These are phyloP conservation scores for Panellus pusillus DNA, from an alignment of 768 basidiomycete genomes.

Conservation along the genomic window DNA sequence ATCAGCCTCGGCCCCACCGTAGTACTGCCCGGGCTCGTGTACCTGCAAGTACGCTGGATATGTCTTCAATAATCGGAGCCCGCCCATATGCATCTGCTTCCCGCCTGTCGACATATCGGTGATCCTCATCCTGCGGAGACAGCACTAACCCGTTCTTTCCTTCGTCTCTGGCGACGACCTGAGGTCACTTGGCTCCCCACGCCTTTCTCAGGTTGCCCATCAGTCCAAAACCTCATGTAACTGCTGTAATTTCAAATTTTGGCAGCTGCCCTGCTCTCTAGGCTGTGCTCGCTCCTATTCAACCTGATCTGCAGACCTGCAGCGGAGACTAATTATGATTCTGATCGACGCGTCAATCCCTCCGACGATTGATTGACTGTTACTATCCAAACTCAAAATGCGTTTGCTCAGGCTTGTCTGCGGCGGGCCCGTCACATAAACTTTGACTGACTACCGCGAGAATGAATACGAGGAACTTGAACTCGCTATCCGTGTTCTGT, in stretches of 20 bases:
- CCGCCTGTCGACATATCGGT: slow-evolving; percentile 5
- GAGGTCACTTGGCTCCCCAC: slow-evolving; percentile 7
- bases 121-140: slow-evolving; percentile 5
- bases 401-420: not conserved
- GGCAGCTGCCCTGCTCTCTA: slow-evolving; percentile 4
- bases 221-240: slow-evolving; percentile 11
- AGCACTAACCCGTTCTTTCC: slow-evolving; percentile 2
- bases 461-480: too few species aligned
- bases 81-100: slow-evolving; percentile 1
- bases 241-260: slow-evolving; percentile 4
- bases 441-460: too few species aligned
- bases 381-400: slow-evolving; percentile 19
- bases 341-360: slow-evolving; percentile 3
- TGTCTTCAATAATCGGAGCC: not conserved
- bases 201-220: slow-evolving; percentile 4
- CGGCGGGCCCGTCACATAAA: too few species aligned
- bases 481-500: not conserved
- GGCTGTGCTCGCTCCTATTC: not conserved
- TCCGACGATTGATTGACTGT: slow-evolving; percentile 8
- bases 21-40: not conserved
- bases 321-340: slow-evolving; percentile 4
- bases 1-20: not conserved
- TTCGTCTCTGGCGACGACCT: not conserved
- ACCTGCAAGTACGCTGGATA: slow-evolving; percentile 5
- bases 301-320: too few species aligned